Evolutionary conservation across 495 filamentous ascomycete species (phyloP), one percentile per base, ranked within the genome.

Genomic region (Aspergillus leporis): DNA sequence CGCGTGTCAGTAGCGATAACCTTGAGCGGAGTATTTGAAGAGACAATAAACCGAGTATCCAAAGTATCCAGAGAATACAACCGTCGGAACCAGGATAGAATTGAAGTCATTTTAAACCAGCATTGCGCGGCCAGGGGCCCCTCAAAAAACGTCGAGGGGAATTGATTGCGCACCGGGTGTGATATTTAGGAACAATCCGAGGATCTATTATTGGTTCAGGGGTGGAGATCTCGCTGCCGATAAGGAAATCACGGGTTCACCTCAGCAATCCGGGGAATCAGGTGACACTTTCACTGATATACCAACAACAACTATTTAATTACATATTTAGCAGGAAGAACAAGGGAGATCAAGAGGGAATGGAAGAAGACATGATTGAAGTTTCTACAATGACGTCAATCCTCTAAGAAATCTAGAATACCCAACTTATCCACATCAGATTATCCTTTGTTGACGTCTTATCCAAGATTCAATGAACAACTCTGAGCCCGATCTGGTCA

Each of bases 1-100:
- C 70, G 74, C 70, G 73, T 68, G 66, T 78, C 73, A 62, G 78
- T 81, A 61, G 79, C 81, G 54, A 78, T 73, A 49, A 78, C 66
- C 60, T 78, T 79, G 69, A 86, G 82, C 22, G 89, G 84, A n/a
- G 85, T 83, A 22, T 75, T 81, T 18, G 91, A 83, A 10, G 90
- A 83, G 47, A 82, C 85, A 25, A 87, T 90, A 70, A 98, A 92
- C 62, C 94, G 88, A 59, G 91, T 93, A 80, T 98, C 94, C 70
- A 98, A 85, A 30, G 92, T 95, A 66, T 97, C 90, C 58, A 96
- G 86, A 53, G 89, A 64, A 57, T 67, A 67, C 21, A 67, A 51
- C 4, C 55, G 59, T 30, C 61, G 53, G 19, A 64, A 25, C 54
- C 56, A 62, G 30, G 65, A 61, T 16, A 67, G 47, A 31, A 63